Evolutionary conservation across 352 stramenopile genomes (phyloP).

Genomic region (Globisporangium nodosum): DNA sequence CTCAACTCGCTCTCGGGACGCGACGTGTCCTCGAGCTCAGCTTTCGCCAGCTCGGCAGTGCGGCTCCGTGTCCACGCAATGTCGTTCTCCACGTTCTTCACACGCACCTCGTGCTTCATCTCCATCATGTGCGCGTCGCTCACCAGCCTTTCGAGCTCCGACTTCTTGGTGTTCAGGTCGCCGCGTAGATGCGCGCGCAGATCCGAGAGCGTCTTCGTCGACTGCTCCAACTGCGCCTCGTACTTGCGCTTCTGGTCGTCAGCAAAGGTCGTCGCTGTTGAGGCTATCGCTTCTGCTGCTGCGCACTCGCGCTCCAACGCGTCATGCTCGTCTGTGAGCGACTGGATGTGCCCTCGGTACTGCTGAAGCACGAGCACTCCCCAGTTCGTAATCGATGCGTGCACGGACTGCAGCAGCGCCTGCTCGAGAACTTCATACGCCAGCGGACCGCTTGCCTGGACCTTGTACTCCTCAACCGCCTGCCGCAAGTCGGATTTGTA

Average conservation of each 20-base stretch:
- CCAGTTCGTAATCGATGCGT: slow-evolving; percentile 42
- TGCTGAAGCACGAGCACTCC: slow-evolving; percentile 36
- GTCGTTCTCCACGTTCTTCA: slow-evolving; percentile 49
- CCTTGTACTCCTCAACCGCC: slow-evolving; percentile 37
- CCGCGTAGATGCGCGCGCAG: slow-evolving; percentile 32
- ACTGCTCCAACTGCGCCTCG: slow-evolving; percentile 34
- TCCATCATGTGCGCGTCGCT: slow-evolving; percentile 48
- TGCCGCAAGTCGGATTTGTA: slow-evolving; percentile 51
- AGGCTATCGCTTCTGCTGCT: slow-evolving; percentile 20
- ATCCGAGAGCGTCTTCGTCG: slow-evolving; percentile 50
- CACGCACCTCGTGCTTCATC: slow-evolving; percentile 47
- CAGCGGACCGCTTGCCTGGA: slow-evolving; percentile 18
- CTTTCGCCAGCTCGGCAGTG: slow-evolving; percentile 38
- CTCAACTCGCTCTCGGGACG: slow-evolving; percentile 27
- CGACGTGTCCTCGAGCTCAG: slow-evolving; percentile 21
- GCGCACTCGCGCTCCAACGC: slow-evolving; percentile 24
- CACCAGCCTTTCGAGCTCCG: slow-evolving; percentile 33
- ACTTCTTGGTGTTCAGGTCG: slow-evolving; percentile 45
- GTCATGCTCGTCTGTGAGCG: slow-evolving; percentile 20
- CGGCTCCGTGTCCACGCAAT: slow-evolving; percentile 47
- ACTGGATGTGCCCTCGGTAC: slow-evolving; percentile 38
- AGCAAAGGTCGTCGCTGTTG: slow-evolving; percentile 18
- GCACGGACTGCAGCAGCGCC: slow-evolving; percentile 28
- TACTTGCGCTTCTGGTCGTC: slow-evolving; percentile 43
- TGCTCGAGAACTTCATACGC: slow-evolving; percentile 25